Base-by-base conservation (phyloP, 208 protist genomes). In the Strigomonas culicis region DNA sequence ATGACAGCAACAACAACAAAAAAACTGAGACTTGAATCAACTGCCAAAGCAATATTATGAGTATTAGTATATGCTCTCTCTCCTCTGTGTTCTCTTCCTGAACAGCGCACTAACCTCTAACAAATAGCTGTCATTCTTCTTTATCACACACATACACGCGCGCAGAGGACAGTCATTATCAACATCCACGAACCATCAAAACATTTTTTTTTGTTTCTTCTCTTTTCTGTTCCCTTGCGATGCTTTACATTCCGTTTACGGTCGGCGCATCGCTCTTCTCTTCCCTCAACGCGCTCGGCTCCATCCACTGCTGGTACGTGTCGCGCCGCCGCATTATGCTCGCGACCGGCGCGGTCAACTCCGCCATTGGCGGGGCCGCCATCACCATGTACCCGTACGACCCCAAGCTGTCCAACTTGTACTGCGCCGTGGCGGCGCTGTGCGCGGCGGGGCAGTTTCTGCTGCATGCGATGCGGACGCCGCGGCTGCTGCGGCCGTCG, bases 281-380 rank as follows among this genome's bases (percentile, higher is more conserved):
- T 4, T 28, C 76, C 2, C 55, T 89, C 8, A 94, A 94, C 66
- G 79, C 77, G 13, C 68, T 64, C 31, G 81, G 68, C 3, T 94
- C 87, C 0, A 22, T 82, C 4, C 57, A 66, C 28, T 87, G 82
- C 55, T 93, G 87, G 82, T 78, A 87, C 60, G 17, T 65, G 30
- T 88, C 70, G 22, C 50, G 71, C 8, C 87, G 87, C n/a, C 71
- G 73, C 36, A 70, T 83, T 44, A 81, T 90, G 77, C 75, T 93
- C 21, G 41, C 82, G 21, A 90, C 79, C n/a, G 87, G 87, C 1
- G 66, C 69, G 11, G 60, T 93, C 47, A 86, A 93, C 76, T 80
- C 79, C n/a, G 21, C 70, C 53, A 65, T 93, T 28, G 80, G 68
- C 27, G 80, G 63, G 1, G 62, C 72, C 10, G 83, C 77, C 13